Evolutionary conservation across 257 asterid genomes (phyloP).

Genomic region (Solanum pennellii): DNA sequence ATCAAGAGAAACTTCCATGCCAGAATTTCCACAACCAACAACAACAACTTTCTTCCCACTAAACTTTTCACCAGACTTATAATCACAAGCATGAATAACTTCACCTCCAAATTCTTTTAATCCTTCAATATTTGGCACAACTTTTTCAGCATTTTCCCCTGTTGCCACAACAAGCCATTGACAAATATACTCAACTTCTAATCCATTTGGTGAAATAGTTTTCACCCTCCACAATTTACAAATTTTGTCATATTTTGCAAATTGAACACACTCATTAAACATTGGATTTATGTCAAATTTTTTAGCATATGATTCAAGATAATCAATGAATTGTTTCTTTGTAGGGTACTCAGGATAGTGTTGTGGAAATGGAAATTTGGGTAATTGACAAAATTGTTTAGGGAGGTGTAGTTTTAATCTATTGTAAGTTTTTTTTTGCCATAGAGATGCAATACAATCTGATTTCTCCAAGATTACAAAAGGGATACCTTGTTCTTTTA

Average conservation of each 20-base stretch:
- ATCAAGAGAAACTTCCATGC: conserved; percentile 23
- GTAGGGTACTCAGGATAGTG: conserved; percentile 13
- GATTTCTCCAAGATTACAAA: conserved; percentile 8
- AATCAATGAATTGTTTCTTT: conserved; percentile 12
- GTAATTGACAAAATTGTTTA: conserved; percentile 5
- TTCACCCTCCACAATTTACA: conserved; percentile 12
- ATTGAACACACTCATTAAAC: conserved; percentile 5
- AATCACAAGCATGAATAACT: conserved; percentile 14
- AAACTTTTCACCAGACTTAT: conserved; percentile 10
- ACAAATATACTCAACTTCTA: conserved; percentile 8
- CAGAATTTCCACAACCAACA: conserved; percentile 24
- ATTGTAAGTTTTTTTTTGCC: conserved; percentile 9
- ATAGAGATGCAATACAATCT: conserved; percentile 8
- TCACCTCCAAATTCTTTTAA: conserved; percentile 10
- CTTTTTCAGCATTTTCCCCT: conserved; percentile 13
- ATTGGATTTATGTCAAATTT: background rate
- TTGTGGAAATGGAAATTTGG: conserved; percentile 3
- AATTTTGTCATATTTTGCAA: background rate
- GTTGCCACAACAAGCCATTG: conserved; percentile 22
- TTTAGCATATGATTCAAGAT: conserved; percentile 10
- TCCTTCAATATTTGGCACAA: conserved; percentile 15
- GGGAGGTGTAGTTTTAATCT: conserved; percentile 8
- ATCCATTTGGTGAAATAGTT: background rate
- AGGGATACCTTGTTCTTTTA: conserved; percentile 3
- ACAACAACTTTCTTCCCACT: conserved; percentile 15